Evolutionary conservation across 345 rosid genomes (phyloP), one percentile per base, ranked within the genome.

Genomic region (Triadica sebifera): DNA sequence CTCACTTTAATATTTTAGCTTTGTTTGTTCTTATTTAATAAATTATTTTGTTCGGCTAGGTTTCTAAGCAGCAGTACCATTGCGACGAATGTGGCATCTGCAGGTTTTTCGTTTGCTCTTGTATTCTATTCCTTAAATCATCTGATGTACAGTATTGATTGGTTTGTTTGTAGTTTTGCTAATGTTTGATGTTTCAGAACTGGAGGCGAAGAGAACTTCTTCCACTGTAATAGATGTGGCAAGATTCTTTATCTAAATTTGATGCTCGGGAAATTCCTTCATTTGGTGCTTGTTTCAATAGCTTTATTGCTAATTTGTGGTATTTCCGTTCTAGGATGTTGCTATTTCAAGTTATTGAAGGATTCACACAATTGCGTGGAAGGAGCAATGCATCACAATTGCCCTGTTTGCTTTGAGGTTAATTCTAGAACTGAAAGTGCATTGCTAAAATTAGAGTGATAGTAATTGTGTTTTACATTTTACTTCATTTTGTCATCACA

Each of bases 331-430:
- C 46, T 51, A 87, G 96, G 88, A 70, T 90, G 93, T 75, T 90
- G 96, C 82, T 85, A 89, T 80, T 84, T 91, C 12, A 83, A 24
- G 1, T 24, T 29, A 2, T 62, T 89, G 85, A 81, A 85, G 81
- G 85, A 87, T 58, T 79, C 89, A 49, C 96, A 90, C 67, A 74
- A 17, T 46, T 90, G 96, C 53, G 82, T 90, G 2, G 93, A 90
- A 85, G 83, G 84, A 17, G 91, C 91, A 43, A 87, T 90, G 96
- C 90, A 90, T 76, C 90, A 86, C 75, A 83, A 86, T 77, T 87
- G 93, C 39, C 81, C 96, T 0, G 86, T 91, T 79, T 89, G 89
- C 85, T 86, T 89, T 15, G 85, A 83, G 91, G 91, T 90, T 77
- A 77, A 60, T 61, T 59, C 25, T 19, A 45, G 45, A 8, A 37